A percentile compares a stretch with the other conserved stretches of the same genome.
Evolutionary conservation across 2,329 filamentous ascomycete species (phyloP).

Genomic region (Juglanconis oblonga): DNA sequence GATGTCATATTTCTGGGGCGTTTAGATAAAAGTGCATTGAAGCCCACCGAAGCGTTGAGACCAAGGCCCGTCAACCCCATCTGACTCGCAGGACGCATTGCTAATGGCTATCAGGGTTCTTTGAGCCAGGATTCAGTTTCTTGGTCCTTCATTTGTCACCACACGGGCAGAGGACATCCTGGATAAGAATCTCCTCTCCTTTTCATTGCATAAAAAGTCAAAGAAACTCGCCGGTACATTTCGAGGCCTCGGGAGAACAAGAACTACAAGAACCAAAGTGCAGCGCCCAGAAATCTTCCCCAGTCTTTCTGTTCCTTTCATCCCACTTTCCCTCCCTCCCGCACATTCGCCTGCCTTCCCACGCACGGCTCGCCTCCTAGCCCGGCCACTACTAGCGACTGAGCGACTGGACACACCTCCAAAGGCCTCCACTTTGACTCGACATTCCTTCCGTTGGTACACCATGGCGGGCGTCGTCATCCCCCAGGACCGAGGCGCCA

Average conservation of each 20-base stretch:
- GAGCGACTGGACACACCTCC: neutral
- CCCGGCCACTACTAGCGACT: neutral
- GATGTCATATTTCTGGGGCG: neutral
- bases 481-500: conserved; percentile 14
- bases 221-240: neutral
- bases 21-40: neutral
- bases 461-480: conserved; percentile 13
- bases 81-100: neutral
- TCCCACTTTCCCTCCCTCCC: neutral
- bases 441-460: neutral
- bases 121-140: neutral
- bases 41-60: neutral
- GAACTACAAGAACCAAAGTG: neutral
- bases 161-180: neutral
- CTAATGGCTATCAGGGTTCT: neutral
- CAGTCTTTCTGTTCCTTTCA: neutral
- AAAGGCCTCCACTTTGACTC: too few species aligned
- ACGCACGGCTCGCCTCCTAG: neutral
- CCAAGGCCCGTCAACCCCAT: neutral
- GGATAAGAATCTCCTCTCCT: neutral
- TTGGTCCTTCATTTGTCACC: neutral
- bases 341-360: neutral
- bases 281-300: neutral
- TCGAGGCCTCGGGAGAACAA: neutral
- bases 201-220: neutral